A percentile compares a stretch with the other conserved stretches of the same genome.
Conservation (phyloP, 805 yeast genomes). For the Metschnikowia drakensbergensis region DNA sequence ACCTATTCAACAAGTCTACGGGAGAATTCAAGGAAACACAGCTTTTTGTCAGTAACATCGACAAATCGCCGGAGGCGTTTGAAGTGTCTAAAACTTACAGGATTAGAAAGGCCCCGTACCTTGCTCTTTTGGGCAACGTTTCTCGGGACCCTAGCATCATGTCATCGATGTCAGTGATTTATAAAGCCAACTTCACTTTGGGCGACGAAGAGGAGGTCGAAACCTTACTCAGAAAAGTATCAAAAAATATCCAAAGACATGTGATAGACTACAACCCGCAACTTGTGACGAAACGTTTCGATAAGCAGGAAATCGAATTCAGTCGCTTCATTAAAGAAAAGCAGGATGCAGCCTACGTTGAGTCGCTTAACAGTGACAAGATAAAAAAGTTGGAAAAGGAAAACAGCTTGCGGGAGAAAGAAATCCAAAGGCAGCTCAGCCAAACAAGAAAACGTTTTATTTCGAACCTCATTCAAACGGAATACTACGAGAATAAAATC, state of each 20-base stretch:
- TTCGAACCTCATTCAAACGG: slow-evolving; percentile 12
- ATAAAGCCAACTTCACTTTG: slow-evolving; percentile 28
- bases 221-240: slow-evolving; percentile 18
- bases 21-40: slow-evolving; percentile 29
- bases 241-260: slow-evolving; percentile 22
- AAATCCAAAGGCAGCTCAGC: slow-evolving; percentile 7
- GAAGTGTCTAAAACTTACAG: slow-evolving; percentile 35
- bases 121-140: slow-evolving; percentile 36
- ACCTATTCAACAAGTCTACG: slow-evolving; percentile 16
- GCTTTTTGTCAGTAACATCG: slow-evolving; percentile 31
- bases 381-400: slow-evolving; percentile 47
- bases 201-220: slow-evolving; percentile 18
- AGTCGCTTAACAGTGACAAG: slow-evolving; percentile 48
- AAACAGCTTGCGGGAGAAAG: slow-evolving; percentile 13
- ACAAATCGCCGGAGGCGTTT: slow-evolving; percentile 33
- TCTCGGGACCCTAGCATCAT: slow-evolving; percentile 32
- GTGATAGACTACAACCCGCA: slow-evolving; percentile 36
- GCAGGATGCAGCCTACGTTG: slow-evolving; percentile 41
- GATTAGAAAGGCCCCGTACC: slow-evolving; percentile 31
- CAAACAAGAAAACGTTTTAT: slow-evolving; percentile 20
- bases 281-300: slow-evolving; percentile 33
- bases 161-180: slow-evolving; percentile 38
- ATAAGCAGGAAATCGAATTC: slow-evolving; percentile 39
- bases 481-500: slow-evolving; percentile 13
- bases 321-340: slow-evolving; percentile 37